Evolutionary conservation across 1,284 basidiomycete genomes (phyloP).

Genomic region (Retiboletus fuscus): DNA sequence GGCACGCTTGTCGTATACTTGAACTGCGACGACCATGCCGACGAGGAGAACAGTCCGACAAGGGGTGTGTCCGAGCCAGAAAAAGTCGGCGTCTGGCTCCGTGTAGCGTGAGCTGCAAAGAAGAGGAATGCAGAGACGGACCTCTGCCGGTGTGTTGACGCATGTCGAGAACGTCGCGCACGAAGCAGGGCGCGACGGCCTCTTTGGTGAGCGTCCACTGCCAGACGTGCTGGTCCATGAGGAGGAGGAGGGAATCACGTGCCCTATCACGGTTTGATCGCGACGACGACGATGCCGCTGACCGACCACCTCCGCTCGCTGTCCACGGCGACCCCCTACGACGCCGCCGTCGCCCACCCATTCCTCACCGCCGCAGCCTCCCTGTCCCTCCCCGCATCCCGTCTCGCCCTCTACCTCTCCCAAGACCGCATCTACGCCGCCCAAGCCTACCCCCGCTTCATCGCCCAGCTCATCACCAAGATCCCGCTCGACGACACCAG

Average conservation of each 20-base stretch:
- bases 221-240: constrained; percentile 50
- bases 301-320: constrained; percentile 50
- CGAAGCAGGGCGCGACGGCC: constrained; percentile 70
- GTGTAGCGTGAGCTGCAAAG: neutral
- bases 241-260: neutral
- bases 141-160: constrained; percentile 55
- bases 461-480: constrained; percentile 65
- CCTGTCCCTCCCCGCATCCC: constrained; percentile 57
- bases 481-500: constrained; percentile 60
- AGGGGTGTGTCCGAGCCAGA: constrained; percentile 77
- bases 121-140: constrained; percentile 29
- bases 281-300: constrained; percentile 7
- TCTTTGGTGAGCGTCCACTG: constrained; percentile 73
- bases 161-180: constrained; percentile 70
- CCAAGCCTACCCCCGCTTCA: constrained; percentile 72
- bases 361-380: constrained; percentile 68
- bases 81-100: constrained; percentile 63
- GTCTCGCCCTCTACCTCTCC: constrained; percentile 69
- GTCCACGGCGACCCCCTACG: constrained; percentile 53
- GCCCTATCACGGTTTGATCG: no score
- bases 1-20: constrained; percentile 67
- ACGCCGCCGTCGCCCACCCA: constrained; percentile 62
- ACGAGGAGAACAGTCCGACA: constrained; percentile 71
- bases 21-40: constrained; percentile 72
- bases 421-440: constrained; percentile 80